Percentiles rank a stretch among this genome's conserved stretches.
phyloP scores from a whole-genome alignment of 768 basidiomycete species.

The Infundibulicybe gibba region DNA sequence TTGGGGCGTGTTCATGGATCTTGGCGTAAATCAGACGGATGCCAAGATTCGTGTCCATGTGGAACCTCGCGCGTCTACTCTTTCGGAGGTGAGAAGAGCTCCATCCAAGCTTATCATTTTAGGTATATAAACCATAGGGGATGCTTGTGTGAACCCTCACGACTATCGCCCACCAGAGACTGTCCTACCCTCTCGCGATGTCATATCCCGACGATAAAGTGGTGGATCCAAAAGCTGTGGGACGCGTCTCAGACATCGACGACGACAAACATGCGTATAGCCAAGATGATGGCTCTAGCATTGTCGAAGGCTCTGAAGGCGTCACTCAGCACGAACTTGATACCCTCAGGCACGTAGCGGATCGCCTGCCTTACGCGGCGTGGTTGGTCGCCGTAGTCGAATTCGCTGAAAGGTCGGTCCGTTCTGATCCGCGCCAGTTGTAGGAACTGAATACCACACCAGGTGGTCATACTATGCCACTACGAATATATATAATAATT shows the following conservation, averaged over 20 bases:
- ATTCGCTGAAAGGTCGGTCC: constrained; percentile 47
- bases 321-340: constrained; percentile 44
- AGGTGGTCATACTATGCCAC: constrained; percentile 52
- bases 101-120: too few relatives aligned
- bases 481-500: constrained; percentile 49
- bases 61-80: too few relatives aligned
- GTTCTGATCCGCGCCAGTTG: neutral
- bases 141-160: too few relatives aligned
- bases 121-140: too few relatives aligned
- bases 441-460: neutral
- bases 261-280: constrained; percentile 19
- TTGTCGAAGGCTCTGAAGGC: constrained; percentile 41
- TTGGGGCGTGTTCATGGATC: too few relatives aligned
- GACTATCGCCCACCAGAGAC: too few relatives aligned
- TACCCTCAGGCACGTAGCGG: constrained; percentile 41
- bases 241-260: constrained; percentile 13
- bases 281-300: constrained; percentile 15
- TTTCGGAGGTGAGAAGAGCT: too few relatives aligned
- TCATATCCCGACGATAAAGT: constrained; percentile 19
- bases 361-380: constrained; percentile 34
- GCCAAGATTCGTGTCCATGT: too few relatives aligned
- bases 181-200: constrained; percentile 4
- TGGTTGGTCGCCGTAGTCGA: constrained; percentile 47
- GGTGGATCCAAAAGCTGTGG: constrained; percentile 13
- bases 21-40: too few relatives aligned